These are phyloP conservation scores for Zoysia japonica DNA, from an alignment of 176 grass and related monocot genomes.

Conservation along the genomic window DNA sequence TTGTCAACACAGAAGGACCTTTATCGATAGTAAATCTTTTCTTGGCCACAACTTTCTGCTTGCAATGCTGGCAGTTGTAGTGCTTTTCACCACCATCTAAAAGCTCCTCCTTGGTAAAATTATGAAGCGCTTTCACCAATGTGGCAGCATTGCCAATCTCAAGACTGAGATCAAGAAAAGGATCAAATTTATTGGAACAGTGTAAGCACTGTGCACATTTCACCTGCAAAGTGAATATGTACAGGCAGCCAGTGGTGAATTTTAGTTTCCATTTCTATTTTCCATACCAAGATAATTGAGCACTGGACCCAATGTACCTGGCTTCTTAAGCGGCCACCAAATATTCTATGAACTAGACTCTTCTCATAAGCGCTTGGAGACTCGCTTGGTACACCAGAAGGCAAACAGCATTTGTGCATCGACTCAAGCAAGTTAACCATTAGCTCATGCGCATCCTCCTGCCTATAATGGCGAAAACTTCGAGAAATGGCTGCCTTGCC, in stretches of 20 bases:
- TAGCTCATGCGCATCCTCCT: conserved; percentile 90
- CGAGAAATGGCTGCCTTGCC: conserved; percentile 57
- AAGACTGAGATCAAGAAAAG: conserved; percentile 86
- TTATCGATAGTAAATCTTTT: conserved; percentile 84
- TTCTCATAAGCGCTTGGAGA: conserved; percentile 80
- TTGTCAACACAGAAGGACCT: conserved; percentile 70
- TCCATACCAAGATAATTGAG: not conserved
- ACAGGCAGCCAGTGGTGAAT: not conserved
- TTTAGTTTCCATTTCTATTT: conserved; percentile 9
- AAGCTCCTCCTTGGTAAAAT: conserved; percentile 71
- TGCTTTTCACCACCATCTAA: conserved; percentile 73
- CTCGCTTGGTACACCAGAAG: conserved; percentile 69
- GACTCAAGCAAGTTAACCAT: conserved; percentile 87
- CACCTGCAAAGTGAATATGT: conserved; percentile 52
- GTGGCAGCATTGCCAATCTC: conserved; percentile 75
- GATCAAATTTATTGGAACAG: conserved; percentile 74
- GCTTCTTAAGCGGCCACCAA: conserved; percentile 80
- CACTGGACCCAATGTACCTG: conserved; percentile 44
- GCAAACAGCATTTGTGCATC: conserved; percentile 84
- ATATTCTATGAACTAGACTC: conserved; percentile 84
- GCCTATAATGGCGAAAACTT: conserved; percentile 68
- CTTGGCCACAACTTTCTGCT: conserved; percentile 72
- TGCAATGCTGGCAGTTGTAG: conserved; percentile 73
- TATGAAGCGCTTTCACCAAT: conserved; percentile 56
- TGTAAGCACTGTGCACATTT: conserved; percentile 70